phyloP scores from a whole-genome alignment of 2,329 filamentous ascomycete species.

The Hypoxylon sp. region DNA sequence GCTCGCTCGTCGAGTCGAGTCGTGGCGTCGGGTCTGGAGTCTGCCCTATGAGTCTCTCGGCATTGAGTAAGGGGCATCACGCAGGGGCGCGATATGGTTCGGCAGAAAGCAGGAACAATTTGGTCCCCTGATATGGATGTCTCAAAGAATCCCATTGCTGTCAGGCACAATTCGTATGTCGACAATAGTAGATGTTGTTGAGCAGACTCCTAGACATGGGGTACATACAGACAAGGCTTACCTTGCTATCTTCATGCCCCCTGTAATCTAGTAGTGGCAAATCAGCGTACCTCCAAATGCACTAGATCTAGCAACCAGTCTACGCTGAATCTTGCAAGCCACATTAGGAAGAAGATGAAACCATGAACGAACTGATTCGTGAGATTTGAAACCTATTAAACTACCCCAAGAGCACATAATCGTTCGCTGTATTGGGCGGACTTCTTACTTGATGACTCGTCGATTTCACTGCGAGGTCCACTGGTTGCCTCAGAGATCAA shows the following conservation, averaged over 20 bases:
- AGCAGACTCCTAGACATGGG: slow-evolving; percentile 10
- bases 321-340: slow-evolving; percentile 12
- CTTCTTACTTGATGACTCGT: background rate
- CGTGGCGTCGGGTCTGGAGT: slow-evolving; percentile 8
- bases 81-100: slow-evolving; percentile 20
- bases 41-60: slow-evolving; percentile 22
- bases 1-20: slow-evolving; percentile 6
- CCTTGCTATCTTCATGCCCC: no score
- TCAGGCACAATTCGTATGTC: slow-evolving; percentile 9
- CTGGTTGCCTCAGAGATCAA: slow-evolving; percentile 5
- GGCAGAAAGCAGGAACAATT: slow-evolving; percentile 22
- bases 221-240: slow-evolving; percentile 4
- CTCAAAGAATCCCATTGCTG: slow-evolving; percentile 28
- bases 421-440: slow-evolving; percentile 10
- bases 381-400: slow-evolving; percentile 9
- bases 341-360: slow-evolving; percentile 6
- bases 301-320: slow-evolving; percentile 16
- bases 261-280: background rate
- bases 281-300: no score
- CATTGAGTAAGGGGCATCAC: slow-evolving; percentile 23
- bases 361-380: background rate
- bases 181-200: slow-evolving; percentile 6
- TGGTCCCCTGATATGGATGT: slow-evolving; percentile 26
- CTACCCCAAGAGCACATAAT: slow-evolving; percentile 5
- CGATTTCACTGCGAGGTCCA: background rate